These are phyloP conservation scores for Dissophora ornata DNA, from an alignment of 192 early-diverging fungal genomes.

Conservation along the genomic window DNA sequence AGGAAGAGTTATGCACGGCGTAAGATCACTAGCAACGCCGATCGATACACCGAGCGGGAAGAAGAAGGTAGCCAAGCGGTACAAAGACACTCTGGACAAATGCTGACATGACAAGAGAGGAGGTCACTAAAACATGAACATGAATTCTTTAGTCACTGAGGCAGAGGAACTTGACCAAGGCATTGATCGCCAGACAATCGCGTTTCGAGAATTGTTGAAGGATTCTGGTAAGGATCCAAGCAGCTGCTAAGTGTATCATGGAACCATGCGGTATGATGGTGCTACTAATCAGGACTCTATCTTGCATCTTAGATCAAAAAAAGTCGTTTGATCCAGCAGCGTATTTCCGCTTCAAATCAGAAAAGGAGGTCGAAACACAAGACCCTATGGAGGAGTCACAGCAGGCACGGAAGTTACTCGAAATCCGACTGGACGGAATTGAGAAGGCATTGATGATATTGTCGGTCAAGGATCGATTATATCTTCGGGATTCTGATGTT, in stretches of 20 bases:
- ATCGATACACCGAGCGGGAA: constrained; percentile 35
- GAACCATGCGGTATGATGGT: too few relatives aligned
- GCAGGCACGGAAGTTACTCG: constrained; percentile 37
- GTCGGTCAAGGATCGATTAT: constrained; percentile 36
- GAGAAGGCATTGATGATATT: constrained; percentile 37
- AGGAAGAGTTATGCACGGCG: constrained; percentile 45
- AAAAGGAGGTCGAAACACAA: constrained; percentile 41
- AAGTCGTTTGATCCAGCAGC: constrained; percentile 52
- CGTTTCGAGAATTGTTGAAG: constrained; percentile 40
- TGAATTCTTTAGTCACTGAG: constrained; percentile 34
- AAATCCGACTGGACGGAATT: constrained; percentile 36
- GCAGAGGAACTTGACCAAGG: constrained; percentile 51
- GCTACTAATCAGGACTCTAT: too few relatives aligned
- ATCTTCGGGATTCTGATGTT: constrained; percentile 32
- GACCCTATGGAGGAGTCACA: constrained; percentile 43
- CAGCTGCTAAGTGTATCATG: too few relatives aligned
- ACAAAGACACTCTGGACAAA: too few relatives aligned
- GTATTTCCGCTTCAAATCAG: constrained; percentile 52
- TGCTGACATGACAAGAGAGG: too few relatives aligned
- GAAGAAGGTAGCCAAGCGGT: constrained; percentile 28
- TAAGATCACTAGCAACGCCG: constrained; percentile 44
- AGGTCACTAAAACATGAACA: too few relatives aligned
- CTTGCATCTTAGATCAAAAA: constrained; percentile 43
- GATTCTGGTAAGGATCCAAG: constrained; percentile 29
- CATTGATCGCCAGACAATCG: constrained; percentile 48